Percentiles rank a stretch among this genome's conserved stretches.
These are phyloP conservation scores for Scenedesmus sp. DNA, from an alignment of 163 green algal genomes.

Conservation along the genomic window DNA sequence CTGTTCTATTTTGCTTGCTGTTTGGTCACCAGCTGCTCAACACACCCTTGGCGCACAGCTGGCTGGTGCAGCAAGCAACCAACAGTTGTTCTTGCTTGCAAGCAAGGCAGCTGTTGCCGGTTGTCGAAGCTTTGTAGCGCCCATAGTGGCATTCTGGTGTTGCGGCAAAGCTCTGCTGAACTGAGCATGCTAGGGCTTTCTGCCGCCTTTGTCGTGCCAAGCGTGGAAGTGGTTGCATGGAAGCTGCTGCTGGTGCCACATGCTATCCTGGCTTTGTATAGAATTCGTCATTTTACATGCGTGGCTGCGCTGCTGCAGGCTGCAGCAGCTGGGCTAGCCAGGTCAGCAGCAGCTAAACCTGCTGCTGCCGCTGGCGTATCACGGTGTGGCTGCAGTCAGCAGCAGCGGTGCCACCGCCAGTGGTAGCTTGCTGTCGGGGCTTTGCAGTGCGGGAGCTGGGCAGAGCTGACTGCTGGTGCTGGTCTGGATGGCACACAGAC, in stretches of 20 bases:
- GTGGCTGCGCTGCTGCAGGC: not conserved
- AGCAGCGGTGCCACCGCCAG: not conserved
- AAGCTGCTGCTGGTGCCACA: not conserved
- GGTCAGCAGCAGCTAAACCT: not conserved
- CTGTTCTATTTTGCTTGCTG: not conserved
- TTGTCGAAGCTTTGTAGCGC: too few species aligned
- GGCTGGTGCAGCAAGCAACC: too few species aligned
- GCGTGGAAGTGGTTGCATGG: too few species aligned
- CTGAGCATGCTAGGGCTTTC: too few species aligned
- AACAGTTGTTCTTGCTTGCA: too few species aligned
- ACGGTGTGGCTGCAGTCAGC: not conserved
- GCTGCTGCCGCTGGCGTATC: too few species aligned
- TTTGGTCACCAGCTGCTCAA: not conserved
- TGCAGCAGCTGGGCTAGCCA: not conserved
- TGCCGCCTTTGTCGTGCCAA: too few species aligned
- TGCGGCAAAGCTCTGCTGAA: too few species aligned
- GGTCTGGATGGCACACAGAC: not conserved
- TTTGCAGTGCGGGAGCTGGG: not conserved
- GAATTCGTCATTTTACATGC: not conserved
- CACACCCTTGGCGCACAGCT: conserved; percentile 9
- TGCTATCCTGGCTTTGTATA: too few species aligned
- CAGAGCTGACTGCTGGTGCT: not conserved
- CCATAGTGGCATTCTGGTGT: too few species aligned
- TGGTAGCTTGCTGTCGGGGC: not conserved
- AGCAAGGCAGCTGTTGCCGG: too few species aligned